Percentiles rank a stretch among this genome's conserved stretches.
Evolutionary conservation across 2,329 filamentous ascomycete species (phyloP).

Genomic region (Neonectria ditissima): DNA sequence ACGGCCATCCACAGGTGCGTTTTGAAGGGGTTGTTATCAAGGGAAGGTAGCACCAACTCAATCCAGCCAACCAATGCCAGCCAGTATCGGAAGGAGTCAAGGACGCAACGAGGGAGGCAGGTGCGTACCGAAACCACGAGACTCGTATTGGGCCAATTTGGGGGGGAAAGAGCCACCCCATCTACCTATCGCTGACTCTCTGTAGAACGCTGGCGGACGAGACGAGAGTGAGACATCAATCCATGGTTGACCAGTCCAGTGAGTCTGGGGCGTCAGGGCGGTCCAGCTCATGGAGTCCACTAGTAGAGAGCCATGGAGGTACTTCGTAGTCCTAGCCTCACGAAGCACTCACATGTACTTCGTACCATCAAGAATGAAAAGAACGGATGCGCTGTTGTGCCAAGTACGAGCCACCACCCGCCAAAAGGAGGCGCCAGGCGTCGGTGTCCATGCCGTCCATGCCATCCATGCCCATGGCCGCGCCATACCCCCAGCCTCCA

Average conservation of each 20-base stretch:
- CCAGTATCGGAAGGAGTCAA: not conserved
- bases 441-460: conserved; percentile 28
- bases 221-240: too few relatives aligned
- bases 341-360: conserved; percentile 13
- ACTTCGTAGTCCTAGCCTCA: not conserved
- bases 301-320: not conserved
- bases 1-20: conserved; percentile 1
- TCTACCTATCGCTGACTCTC: not conserved
- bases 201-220: not conserved
- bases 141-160: conserved; percentile 13
- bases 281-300: not conserved
- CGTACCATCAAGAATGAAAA: not conserved
- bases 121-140: not conserved
- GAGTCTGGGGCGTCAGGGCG: not conserved
- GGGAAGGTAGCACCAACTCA: conserved; percentile 20
- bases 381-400: not conserved
- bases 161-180: conserved; percentile 6
- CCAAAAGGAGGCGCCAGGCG: conserved; percentile 24
- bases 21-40: not conserved
- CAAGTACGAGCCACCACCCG: not conserved
- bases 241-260: too few relatives aligned
- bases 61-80: conserved; percentile 6
- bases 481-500: not conserved
- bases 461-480: not conserved
- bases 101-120: not conserved